Conservation (phyloP, 805 yeast genomes). For the Limtongia smithiae region DNA sequence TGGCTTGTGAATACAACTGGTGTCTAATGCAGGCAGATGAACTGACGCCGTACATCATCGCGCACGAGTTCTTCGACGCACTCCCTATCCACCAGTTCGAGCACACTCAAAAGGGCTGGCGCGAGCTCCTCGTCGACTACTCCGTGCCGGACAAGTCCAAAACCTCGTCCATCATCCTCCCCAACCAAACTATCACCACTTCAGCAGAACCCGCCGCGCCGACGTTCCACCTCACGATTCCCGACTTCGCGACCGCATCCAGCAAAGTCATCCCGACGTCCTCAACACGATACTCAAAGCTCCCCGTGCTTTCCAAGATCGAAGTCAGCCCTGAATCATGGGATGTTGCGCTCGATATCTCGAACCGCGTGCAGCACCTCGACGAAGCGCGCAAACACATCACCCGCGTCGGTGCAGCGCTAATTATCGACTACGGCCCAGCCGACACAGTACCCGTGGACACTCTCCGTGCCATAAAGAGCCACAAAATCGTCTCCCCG, state of each 20-base stretch:
- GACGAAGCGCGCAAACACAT: slow-evolving; percentile 2
- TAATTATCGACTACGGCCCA: slow-evolving; percentile 78
- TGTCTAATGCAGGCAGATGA: slow-evolving; percentile 18
- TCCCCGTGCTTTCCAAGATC: slow-evolving; percentile 55
- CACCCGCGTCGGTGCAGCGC: slow-evolving; percentile 55
- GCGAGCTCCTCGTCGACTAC: slow-evolving; percentile 68
- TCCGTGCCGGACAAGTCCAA: slow-evolving; percentile 29
- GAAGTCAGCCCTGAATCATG: slow-evolving; percentile 77
- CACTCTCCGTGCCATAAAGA: slow-evolving; percentile 66
- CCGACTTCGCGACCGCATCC: slow-evolving; percentile 60
- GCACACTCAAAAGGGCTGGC: slow-evolving; percentile 65
- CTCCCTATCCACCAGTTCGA: slow-evolving; percentile 70
- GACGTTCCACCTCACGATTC: slow-evolving; percentile 53
- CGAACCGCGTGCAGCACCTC: slow-evolving; percentile 39
- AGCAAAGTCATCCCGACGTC: slow-evolving; percentile 52
- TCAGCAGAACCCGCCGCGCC: slow-evolving; percentile 12
- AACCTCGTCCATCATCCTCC: slow-evolving; percentile 30
- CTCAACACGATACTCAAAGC: slow-evolving; percentile 48
- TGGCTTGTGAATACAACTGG: background rate
- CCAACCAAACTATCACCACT: slow-evolving; percentile 30
- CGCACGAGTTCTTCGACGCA: slow-evolving; percentile 88
- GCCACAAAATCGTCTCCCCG: slow-evolving; percentile 72
- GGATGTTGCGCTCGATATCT: slow-evolving; percentile 52
- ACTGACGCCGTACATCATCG: slow-evolving; percentile 59
- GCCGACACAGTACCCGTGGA: slow-evolving; percentile 60